A percentile compares a stretch with the other conserved stretches of the same genome.
Conservation (phyloP, 2,329 filamentous ascomycete genomes). For the Ilyonectria mors-panacis region DNA sequence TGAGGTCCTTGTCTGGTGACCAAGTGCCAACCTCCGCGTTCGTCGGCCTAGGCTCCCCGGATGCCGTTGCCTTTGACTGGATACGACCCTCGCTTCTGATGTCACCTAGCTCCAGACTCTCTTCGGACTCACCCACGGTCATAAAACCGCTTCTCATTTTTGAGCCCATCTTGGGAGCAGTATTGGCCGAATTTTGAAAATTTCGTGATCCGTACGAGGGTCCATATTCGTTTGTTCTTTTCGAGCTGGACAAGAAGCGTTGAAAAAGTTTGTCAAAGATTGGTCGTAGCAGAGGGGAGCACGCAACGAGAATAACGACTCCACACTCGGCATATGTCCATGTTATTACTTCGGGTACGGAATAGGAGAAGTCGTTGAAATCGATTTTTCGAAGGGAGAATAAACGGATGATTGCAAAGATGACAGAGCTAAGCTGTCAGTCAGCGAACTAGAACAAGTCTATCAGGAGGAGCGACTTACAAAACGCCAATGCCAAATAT, state of each 20-base stretch:
- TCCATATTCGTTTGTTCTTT: constrained; percentile 13
- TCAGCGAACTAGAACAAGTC: neutral
- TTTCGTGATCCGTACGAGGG: constrained; percentile 15
- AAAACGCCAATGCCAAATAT: constrained; percentile 51
- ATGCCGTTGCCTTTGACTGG: constrained; percentile 10
- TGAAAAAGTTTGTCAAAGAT: constrained; percentile 43
- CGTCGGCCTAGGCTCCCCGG: neutral
- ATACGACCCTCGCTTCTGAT: constrained; percentile 16
- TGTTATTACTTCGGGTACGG: constrained; percentile 39
- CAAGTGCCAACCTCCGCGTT: neutral
- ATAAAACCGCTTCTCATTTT: constrained; percentile 24
- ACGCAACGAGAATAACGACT: constrained; percentile 45
- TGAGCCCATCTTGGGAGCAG: constrained; percentile 8
- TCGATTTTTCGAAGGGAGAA: constrained; percentile 38
- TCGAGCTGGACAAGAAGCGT: constrained; percentile 33
- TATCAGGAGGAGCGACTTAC: constrained; percentile 8
- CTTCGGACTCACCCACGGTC: constrained; percentile 27
- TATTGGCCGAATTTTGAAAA: constrained; percentile 2
- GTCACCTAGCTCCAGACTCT: constrained; percentile 23
- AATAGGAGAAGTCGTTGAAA: constrained; percentile 45
- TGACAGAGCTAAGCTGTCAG: constrained; percentile 38
- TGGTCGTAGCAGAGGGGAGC: constrained; percentile 43
- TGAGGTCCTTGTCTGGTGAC: neutral
- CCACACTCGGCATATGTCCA: constrained; percentile 46
- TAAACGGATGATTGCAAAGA: constrained; percentile 51